Evolutionary conservation across 2,329 filamentous ascomycete genomes (phyloP).

Genomic region (Pseudogymnoascus destructans): DNA sequence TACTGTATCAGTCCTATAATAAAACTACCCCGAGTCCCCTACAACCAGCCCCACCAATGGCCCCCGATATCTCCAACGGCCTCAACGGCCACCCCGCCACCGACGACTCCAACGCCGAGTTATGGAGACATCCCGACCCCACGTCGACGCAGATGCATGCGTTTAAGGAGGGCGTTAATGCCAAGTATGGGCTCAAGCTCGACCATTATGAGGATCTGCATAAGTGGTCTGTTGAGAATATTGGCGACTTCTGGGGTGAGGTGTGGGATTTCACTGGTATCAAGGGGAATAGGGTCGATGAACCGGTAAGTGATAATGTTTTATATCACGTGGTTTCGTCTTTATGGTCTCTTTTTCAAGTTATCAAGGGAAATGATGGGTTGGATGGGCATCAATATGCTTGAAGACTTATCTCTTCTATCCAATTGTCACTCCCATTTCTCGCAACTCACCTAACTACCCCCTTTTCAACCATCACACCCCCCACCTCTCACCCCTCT

Average conservation of each 20-base stretch:
- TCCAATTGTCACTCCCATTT: background rate
- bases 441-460: slow-evolving; percentile 10
- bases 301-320: slow-evolving; percentile 34
- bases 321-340: slow-evolving; percentile 7
- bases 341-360: background rate
- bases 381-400: background rate
- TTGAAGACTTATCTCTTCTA: background rate
- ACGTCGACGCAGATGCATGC: slow-evolving; percentile 55
- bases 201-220: slow-evolving; percentile 62
- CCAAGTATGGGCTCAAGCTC: slow-evolving; percentile 50
- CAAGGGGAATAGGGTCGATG: slow-evolving; percentile 49
- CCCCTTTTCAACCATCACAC: background rate
- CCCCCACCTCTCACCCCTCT: background rate
- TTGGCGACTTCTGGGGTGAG: slow-evolving; percentile 69
- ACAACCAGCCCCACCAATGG: background rate
- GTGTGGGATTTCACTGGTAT: slow-evolving; percentile 76
- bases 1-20: background rate
- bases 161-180: slow-evolving; percentile 57
- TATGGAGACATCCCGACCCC: slow-evolving; percentile 62
- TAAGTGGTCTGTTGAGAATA: slow-evolving; percentile 69
- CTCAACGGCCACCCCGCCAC: background rate
- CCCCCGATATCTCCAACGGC: background rate
- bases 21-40: background rate
- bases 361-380: background rate
- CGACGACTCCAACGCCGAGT: slow-evolving; percentile 27